Evolutionary conservation across 2,329 filamentous ascomycete genomes (phyloP).

Genomic region (Cercospora canescens): DNA sequence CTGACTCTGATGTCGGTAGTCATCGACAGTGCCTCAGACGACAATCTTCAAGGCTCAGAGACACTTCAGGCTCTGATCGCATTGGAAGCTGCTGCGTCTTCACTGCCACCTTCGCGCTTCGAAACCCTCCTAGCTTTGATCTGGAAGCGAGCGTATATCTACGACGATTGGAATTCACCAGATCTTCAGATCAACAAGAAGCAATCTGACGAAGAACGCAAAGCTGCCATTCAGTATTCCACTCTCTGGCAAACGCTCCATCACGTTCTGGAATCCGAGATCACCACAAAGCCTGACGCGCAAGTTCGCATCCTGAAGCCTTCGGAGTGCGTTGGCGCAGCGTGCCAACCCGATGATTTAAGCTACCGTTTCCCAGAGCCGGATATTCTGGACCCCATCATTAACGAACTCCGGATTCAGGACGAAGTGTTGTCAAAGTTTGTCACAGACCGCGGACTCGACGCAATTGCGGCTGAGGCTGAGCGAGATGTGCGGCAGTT

Average conservation of each 20-base stretch:
- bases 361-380: constrained; percentile 54
- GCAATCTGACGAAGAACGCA: constrained; percentile 67
- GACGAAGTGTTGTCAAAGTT: constrained; percentile 65
- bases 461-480: constrained; percentile 63
- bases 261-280: constrained; percentile 18
- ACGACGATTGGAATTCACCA: constrained; percentile 76
- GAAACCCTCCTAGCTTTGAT: constrained; percentile 63
- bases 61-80: constrained; percentile 73
- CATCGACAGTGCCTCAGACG: constrained; percentile 46
- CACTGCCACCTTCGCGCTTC: constrained; percentile 54
- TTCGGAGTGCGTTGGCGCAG: constrained; percentile 52
- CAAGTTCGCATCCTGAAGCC: constrained; percentile 30
- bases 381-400: constrained; percentile 65
- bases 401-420: constrained; percentile 72
- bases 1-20: constrained; percentile 71
- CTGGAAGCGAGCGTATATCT: constrained; percentile 83
- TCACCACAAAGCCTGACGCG: constrained; percentile 16
- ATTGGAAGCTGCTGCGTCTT: constrained; percentile 54
- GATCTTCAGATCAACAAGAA: constrained; percentile 51
- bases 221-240: constrained; percentile 53
- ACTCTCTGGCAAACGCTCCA: constrained; percentile 50
- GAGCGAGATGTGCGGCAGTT: constrained; percentile 38
- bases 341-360: constrained; percentile 58
- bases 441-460: constrained; percentile 67
- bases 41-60: constrained; percentile 55